Conservation (phyloP, 371 early-diverging fungal genomes). For the Apophysomyces ossiformis region DNA sequence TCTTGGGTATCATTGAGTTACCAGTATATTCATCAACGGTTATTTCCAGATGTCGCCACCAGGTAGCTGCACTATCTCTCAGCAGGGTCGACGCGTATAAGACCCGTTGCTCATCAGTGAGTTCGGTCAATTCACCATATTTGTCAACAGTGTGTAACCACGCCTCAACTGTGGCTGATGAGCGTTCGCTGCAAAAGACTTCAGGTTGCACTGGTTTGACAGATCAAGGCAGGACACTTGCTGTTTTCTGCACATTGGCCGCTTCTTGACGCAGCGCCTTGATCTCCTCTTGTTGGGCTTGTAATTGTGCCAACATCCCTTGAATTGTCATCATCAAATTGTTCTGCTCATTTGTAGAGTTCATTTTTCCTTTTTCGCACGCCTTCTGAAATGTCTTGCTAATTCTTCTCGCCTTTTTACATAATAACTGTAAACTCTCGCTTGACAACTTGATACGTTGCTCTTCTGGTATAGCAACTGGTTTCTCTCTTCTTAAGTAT, state of each 20-base stretch:
- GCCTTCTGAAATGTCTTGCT: background rate
- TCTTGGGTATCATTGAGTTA: background rate
- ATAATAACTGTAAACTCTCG: too few species aligned
- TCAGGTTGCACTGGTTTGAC: slow-evolving; percentile 5
- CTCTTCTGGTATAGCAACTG: too few species aligned
- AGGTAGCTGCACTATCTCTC: slow-evolving; percentile 9
- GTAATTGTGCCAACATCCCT: slow-evolving; percentile 5
- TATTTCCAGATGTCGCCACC: slow-evolving; percentile 14
- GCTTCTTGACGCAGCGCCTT: background rate
- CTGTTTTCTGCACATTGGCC: background rate
- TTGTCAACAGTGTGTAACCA: slow-evolving; percentile 17
- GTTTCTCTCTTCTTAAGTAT: too few species aligned
- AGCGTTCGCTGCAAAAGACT: slow-evolving; percentile 10
- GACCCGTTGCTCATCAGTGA: slow-evolving; percentile 9
- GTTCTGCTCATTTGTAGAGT: background rate
- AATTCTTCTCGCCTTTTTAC: too few species aligned
- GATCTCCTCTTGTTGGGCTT: slow-evolving; percentile 9
- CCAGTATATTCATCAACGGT: background rate
- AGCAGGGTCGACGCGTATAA: slow-evolving; percentile 6
- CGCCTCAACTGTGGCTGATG: slow-evolving; percentile 11
- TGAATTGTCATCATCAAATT: background rate
- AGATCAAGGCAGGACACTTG: background rate
- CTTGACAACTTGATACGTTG: too few species aligned
- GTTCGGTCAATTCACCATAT: slow-evolving; percentile 7
- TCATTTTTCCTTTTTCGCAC: background rate